Evolutionary conservation across 2,329 filamentous ascomycete genomes (phyloP), one percentile per base, ranked within the genome.

Genomic region (Aspergillus sp.): DNA sequence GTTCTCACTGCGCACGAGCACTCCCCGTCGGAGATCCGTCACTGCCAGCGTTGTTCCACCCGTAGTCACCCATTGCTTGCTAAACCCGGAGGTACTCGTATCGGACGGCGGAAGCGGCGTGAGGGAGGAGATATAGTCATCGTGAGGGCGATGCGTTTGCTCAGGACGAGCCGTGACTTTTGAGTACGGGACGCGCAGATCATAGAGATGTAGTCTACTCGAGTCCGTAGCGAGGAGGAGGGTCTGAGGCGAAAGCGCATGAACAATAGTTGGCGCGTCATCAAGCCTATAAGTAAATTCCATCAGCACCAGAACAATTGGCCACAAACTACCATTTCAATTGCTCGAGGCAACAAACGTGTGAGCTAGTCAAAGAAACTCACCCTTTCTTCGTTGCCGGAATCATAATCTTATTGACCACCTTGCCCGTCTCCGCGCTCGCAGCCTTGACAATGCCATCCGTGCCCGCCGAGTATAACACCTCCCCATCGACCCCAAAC

Each of bases 31-130:
- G 49, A 97, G 82, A 74, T 99, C 95, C 0, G 93, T 96, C 43
- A 97, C 89, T 1, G 93, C 92, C 22, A 99, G 81, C 0, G 94
- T 98, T 1, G 92, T 94, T 49, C 93, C 93, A 38, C 95, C 95
- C 0, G 93, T 97, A 43, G 91, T 95, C 56, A 97, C 86, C 91
- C 93, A 99, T 79, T 98, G 94, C 79, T 97, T 97, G 70, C 91
- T 88, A 75, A 91, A 94, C 5, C 93, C 93, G 19, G 90, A 94
- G 0, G 92, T 97, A 76, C 91, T 95, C 59, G 90, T 87, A 31
- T 89, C 85, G 2, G 90, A 89, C 0, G 93, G 85, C 0, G 93
- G 93, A 0, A 99, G 85, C 1, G 93, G 89, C 0, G 91, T 91
- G 49, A 99, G 84, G 54, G 91, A 93, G 34, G 93, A 95, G 58